These are phyloP conservation scores for Medicago ruthenica DNA, from an alignment of 306 rosid species.

Conservation along the genomic window DNA sequence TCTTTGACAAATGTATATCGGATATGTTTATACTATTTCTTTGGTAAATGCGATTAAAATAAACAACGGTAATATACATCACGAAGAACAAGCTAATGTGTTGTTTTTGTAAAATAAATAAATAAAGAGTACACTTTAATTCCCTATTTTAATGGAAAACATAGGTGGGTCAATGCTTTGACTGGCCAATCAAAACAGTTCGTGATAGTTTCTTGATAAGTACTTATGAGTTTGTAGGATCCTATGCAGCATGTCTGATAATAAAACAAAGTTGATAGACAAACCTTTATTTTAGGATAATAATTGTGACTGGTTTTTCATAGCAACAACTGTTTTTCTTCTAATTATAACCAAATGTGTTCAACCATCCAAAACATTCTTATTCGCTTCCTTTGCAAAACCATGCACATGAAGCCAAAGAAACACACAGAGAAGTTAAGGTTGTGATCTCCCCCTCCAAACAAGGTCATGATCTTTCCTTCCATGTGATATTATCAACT, in stretches of 20 bases:
- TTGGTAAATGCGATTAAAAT: no score
- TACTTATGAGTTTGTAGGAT: not conserved
- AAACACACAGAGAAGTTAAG: slow-evolving; percentile 27
- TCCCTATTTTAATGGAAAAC: no score
- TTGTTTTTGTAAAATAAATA: no score
- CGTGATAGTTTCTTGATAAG: not conserved
- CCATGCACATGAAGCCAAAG: slow-evolving; percentile 24
- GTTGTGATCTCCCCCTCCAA: slow-evolving; percentile 3
- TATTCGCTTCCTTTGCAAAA: slow-evolving; percentile 29
- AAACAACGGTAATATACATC: no score
- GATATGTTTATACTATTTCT: no score
- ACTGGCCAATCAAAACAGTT: no score
- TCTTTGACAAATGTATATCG: no score
- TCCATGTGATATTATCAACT: not conserved
- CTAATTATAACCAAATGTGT: slow-evolving; percentile 57
- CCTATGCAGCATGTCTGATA: not conserved
- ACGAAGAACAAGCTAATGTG: no score
- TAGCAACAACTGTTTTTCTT: slow-evolving; percentile 41
- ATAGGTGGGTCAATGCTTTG: no score
- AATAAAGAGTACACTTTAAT: no score
- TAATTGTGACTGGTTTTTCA: slow-evolving; percentile 18
- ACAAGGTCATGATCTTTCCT: slow-evolving; percentile 67
- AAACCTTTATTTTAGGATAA: slow-evolving; percentile 71
- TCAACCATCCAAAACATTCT: slow-evolving; percentile 55
- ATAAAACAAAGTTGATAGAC: slow-evolving; percentile 39